A percentile compares a stretch with the other conserved stretches of the same genome.
phyloP scores from a whole-genome alignment of 352 stramenopile species.

The Thalassiosira sp. region DNA sequence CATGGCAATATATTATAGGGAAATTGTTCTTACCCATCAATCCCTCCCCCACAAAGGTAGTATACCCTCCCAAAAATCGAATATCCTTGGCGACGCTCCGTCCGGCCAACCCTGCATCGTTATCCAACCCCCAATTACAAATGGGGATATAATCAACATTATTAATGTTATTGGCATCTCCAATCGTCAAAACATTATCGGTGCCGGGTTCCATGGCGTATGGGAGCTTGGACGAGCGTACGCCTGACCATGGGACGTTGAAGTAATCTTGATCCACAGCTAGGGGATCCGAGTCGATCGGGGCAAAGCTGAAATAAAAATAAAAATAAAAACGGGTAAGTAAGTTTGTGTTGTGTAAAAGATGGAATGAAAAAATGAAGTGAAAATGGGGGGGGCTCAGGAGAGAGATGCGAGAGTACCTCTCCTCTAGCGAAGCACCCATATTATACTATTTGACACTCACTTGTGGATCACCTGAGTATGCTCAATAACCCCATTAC shows the following conservation, averaged over 20 bases:
- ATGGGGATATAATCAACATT: neutral
- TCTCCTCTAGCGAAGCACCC: no score
- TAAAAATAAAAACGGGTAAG: no score
- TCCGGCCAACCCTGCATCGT: neutral
- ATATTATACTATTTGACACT: no score
- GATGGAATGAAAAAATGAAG: no score
- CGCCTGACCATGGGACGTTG: conserved; percentile 10
- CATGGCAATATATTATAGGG: neutral
- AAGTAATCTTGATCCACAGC: neutral
- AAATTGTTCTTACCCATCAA: conserved; percentile 1
- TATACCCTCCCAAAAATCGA: neutral
- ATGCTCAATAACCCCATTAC: conserved; percentile 37
- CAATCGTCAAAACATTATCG: neutral
- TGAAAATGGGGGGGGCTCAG: no score
- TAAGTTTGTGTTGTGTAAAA: no score
- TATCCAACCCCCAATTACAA: neutral
- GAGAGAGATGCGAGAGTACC: no score
- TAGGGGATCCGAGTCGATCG: neutral
- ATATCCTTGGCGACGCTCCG: neutral
- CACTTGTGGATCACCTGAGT: no score
- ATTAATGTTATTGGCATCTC: neutral
- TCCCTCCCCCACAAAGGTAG: conserved; percentile 8
- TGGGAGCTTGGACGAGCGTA: conserved; percentile 9
- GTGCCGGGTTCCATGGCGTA: conserved; percentile 6
- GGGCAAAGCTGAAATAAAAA: conserved; percentile 12